Percentiles rank a stretch among this genome's conserved stretches.
phyloP scores from a whole-genome alignment of 495 filamentous ascomycete species.

The Evernia prunastri region DNA sequence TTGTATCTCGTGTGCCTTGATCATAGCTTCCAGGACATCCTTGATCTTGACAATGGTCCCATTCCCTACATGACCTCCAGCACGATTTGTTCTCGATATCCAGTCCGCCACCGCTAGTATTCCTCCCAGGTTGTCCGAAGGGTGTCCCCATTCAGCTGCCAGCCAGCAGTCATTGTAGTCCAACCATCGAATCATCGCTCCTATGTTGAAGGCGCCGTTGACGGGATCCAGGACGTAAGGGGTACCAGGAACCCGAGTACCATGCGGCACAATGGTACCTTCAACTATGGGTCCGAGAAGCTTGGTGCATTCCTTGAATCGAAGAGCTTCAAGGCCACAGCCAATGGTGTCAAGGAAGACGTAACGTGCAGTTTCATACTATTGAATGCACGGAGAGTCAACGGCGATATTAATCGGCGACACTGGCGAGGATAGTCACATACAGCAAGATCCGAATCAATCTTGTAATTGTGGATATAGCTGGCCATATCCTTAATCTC shows the following conservation, averaged over 20 bases:
- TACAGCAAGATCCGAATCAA: constrained; percentile 89
- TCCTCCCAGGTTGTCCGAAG: constrained; percentile 92
- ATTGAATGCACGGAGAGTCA: constrained; percentile 21
- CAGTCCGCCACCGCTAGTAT: constrained; percentile 96
- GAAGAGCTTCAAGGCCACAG: constrained; percentile 89
- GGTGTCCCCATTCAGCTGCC: constrained; percentile 97
- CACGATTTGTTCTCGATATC: constrained; percentile 91
- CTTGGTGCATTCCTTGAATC: constrained; percentile 93
- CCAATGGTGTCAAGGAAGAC: constrained; percentile 93
- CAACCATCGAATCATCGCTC: constrained; percentile 95
- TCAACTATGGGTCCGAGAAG: constrained; percentile 89
- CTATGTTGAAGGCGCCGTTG: constrained; percentile 96
- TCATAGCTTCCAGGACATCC: constrained; percentile 95
- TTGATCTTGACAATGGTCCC: constrained; percentile 81
- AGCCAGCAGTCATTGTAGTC: constrained; percentile 99
- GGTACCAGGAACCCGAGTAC: constrained; percentile 85
- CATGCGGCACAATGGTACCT: constrained; percentile 88
- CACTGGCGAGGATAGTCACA: constrained; percentile 30
- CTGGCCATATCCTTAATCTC: constrained; percentile 91
- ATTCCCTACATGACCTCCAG: constrained; percentile 75
- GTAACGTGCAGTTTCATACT: constrained; percentile 90
- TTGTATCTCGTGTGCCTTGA: constrained; percentile 99
- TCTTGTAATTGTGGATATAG: constrained; percentile 87
- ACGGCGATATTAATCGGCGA: not conserved
- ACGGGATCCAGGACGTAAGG: constrained; percentile 92